Percentiles rank a stretch among this genome's conserved stretches.
Conservation (phyloP, 2,329 filamentous ascomycete species). For the Orbilia brochopaga region DNA sequence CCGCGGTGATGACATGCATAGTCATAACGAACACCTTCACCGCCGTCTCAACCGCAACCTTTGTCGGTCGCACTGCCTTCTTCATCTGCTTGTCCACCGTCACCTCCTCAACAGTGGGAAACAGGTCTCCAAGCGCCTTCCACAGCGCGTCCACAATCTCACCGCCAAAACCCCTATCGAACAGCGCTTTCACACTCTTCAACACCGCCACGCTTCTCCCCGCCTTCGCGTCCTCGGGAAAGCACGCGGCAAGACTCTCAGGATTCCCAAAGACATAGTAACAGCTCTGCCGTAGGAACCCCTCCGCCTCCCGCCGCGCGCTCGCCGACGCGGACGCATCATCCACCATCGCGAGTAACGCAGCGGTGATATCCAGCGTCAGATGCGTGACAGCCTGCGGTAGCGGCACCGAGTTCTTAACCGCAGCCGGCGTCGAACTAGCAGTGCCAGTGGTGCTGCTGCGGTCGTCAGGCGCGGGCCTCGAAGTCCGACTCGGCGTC, state of each 20-base stretch:
- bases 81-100: constrained; percentile 9
- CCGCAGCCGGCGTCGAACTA: constrained; percentile 53
- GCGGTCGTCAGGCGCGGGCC: constrained; percentile 28
- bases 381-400: constrained; percentile 67
- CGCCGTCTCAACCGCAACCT: constrained; percentile 47
- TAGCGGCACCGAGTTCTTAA: constrained; percentile 57
- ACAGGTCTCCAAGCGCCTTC: constrained; percentile 67
- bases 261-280: constrained; percentile 69
- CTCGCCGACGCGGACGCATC: constrained; percentile 44
- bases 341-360: constrained; percentile 55
- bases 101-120: constrained; percentile 55
- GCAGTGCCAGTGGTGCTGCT: constrained; percentile 8
- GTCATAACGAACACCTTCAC: constrained; percentile 52
- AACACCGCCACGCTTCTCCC: constrained; percentile 59
- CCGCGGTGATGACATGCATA: constrained; percentile 53
- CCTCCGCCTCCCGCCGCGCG: constrained; percentile 62
- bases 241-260: constrained; percentile 65
- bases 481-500: constrained; percentile 52
- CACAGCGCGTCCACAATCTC: constrained; percentile 70
- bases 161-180: constrained; percentile 58
- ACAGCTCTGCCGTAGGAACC: constrained; percentile 69
- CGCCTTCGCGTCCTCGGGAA: constrained; percentile 70
- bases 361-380: constrained; percentile 65
- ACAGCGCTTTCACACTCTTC: constrained; percentile 57
- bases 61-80: constrained; percentile 53